Base-by-base conservation (phyloP, 2,329 filamentous ascomycete genomes). In the Aspergillus sclerotialis region DNA sequence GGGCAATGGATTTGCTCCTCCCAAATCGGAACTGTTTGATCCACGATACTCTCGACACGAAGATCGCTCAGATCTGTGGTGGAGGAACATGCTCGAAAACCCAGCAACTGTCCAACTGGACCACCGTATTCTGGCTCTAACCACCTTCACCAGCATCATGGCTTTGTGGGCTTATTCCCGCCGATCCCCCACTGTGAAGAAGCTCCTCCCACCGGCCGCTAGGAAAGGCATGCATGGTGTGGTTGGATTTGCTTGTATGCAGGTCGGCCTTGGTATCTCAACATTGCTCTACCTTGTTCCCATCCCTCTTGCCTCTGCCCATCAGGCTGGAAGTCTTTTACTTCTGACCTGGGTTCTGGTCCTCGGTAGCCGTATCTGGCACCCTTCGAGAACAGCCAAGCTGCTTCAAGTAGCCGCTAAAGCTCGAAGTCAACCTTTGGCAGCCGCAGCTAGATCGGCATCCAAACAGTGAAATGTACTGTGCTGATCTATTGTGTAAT, bases 81-180 rank as follows among this genome's bases (percentile, higher is more conserved):
- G 92, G 92, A 81, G 92, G 54, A 98, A 98, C 66, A 84, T 93
- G 73, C 80, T 96, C 21, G 92, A 96, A 70, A 98, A 98, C 67
- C 93, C 92, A 3, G 89, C 84, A 11, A 77, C 93, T 16, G 93
- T 96, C 2, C 93, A 98, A 67, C 77, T 98, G 28, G 86, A 98
- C 64, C 92, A 98, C 69, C 82, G 93, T 28, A 85, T 94, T 49
- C 73, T 96, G 23, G 93, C 92, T 38, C 86, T 82, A 30, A 88
- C 86, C 11, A 94, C 90, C 1, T 94, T 94, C 61, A 82, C 78
- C 34, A 75, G 83, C 42, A 78, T 96, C 41, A 68, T 94, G 45
- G 73, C 78, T 4, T 73, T 98, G 7, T 93, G 82, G 61, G 75
- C 76, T n/a, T 96, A 89, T 64, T 76, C 84, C 4, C 79, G 85